These are phyloP conservation scores for Gossypium anomalum DNA, from an alignment of 345 rosid species.

Conservation along the genomic window DNA sequence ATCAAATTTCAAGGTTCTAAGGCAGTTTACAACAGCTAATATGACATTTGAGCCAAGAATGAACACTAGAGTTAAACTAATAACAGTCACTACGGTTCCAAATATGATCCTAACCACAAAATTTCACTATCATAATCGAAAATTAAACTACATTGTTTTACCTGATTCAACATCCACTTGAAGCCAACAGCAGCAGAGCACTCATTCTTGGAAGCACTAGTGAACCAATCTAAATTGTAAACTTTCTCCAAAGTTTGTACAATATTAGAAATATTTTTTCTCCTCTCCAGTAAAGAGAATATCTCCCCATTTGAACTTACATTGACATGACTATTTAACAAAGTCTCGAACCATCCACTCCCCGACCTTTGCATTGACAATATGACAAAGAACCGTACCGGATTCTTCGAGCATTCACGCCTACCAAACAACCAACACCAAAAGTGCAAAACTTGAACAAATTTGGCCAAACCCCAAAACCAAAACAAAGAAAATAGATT, in stretches of 20 bases:
- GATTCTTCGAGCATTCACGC: conserved; percentile 69
- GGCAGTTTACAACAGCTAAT: background rate
- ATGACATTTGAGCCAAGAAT: background rate
- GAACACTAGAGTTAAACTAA: background rate
- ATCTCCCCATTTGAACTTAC: conserved; percentile 97
- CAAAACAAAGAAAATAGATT: background rate
- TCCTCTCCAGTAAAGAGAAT: conserved; percentile 58
- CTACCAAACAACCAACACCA: conserved; percentile 28
- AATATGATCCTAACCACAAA: background rate
- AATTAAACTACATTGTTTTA: conserved; percentile 20
- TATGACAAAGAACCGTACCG: conserved; percentile 78
- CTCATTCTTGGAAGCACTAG: conserved; percentile 90
- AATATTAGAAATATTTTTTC: conserved; percentile 62
- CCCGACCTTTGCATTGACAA: conserved; percentile 97
- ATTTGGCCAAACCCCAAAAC: background rate
- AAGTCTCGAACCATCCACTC: conserved; percentile 97
- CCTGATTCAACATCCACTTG: conserved; percentile 99
- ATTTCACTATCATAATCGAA: background rate
- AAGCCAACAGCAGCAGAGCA: conserved; percentile 96
- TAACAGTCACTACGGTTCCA: background rate
- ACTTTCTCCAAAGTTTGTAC: conserved; percentile 64
- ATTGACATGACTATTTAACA: conserved; percentile 83
- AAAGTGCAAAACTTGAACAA: background rate
- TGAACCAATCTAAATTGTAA: conserved; percentile 84
- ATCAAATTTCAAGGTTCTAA: background rate